These are phyloP conservation scores for Apiotrichum veenhuisii DNA, from an alignment of 1,284 basidiomycete genomes.

Conservation along the genomic window DNA sequence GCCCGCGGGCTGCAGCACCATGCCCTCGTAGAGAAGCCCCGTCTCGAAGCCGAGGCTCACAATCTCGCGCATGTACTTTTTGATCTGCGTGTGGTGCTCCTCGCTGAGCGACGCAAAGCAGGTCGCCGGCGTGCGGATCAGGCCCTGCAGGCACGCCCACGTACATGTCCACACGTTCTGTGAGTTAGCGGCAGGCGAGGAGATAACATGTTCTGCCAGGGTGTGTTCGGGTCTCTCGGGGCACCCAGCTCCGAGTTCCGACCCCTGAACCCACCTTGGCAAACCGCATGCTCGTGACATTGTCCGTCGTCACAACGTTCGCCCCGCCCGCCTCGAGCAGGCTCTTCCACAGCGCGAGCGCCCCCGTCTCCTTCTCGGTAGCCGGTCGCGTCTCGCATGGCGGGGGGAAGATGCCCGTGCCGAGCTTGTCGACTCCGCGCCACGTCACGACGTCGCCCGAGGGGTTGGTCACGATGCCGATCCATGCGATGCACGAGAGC, in stretches of 20 bases:
- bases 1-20: slow-evolving; percentile 28
- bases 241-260: too few relatives aligned
- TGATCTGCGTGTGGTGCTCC: slow-evolving; percentile 27
- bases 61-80: slow-evolving; percentile 40
- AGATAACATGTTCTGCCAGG: too few relatives aligned
- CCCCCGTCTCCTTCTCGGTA: slow-evolving; percentile 17
- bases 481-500: slow-evolving; percentile 39
- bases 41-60: slow-evolving; percentile 35
- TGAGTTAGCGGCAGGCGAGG: slow-evolving; percentile 2
- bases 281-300: slow-evolving; percentile 36
- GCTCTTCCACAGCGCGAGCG: slow-evolving; percentile 25
- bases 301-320: slow-evolving; percentile 23
- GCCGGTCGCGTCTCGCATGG: slow-evolving; percentile 12
- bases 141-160: slow-evolving; percentile 39
- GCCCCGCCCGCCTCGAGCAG: slow-evolving; percentile 27
- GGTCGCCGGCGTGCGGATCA: slow-evolving; percentile 33
- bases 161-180: slow-evolving; percentile 47
- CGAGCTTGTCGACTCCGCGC: slow-evolving; percentile 35
- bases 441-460: slow-evolving; percentile 35
- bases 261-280: slow-evolving; percentile 33
- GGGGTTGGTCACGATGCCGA: slow-evolving; percentile 32
- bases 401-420: slow-evolving; percentile 39
- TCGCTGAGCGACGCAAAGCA: slow-evolving; percentile 25
- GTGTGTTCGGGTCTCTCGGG: background rate
- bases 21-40: slow-evolving; percentile 39